phyloP scores from a whole-genome alignment of 371 early-diverging fungal genomes.

The Mortierella sp. region DNA sequence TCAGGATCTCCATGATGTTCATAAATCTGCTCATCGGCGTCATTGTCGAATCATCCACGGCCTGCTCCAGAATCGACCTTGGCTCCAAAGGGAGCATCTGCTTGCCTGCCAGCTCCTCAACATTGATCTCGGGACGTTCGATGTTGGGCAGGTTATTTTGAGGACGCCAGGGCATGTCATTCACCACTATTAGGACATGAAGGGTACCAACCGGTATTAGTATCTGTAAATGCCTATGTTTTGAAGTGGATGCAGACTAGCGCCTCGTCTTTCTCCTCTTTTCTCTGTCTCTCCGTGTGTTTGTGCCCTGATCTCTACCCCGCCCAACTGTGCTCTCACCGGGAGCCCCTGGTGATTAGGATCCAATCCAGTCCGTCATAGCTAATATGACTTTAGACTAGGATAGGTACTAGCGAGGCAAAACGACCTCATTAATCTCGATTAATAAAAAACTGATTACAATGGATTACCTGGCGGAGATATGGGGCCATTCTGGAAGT shows the following conservation, averaged over 20 bases:
- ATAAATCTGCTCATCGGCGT: slow-evolving; percentile 51
- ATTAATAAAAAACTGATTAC: neutral
- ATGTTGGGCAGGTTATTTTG: slow-evolving; percentile 47
- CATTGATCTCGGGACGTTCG: slow-evolving; percentile 51
- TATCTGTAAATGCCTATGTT: too few species aligned
- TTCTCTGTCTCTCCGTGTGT: too few species aligned
- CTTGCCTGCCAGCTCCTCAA: slow-evolving; percentile 52
- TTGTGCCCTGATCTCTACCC: too few species aligned
- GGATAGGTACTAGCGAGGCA: too few species aligned
- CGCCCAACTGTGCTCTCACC: too few species aligned
- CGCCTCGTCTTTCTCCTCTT: too few species aligned
- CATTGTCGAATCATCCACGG: slow-evolving; percentile 53
- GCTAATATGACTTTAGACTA: too few species aligned
- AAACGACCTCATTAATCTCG: neutral
- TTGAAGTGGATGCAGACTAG: too few species aligned
- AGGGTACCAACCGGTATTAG: neutral
- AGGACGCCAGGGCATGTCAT: slow-evolving; percentile 54
- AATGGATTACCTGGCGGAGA: slow-evolving; percentile 40
- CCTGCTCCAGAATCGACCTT: slow-evolving; percentile 48
- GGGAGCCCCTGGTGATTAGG: too few species aligned
- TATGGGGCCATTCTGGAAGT: slow-evolving; percentile 39
- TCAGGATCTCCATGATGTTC: slow-evolving; percentile 46
- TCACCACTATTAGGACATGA: slow-evolving; percentile 16
- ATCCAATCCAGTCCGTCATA: too few species aligned
- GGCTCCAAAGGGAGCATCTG: slow-evolving; percentile 56